Percentiles rank a stretch among this genome's conserved stretches.
Conservation (phyloP, 2,329 filamentous ascomycete species). For the Fusarium verticillioides region DNA sequence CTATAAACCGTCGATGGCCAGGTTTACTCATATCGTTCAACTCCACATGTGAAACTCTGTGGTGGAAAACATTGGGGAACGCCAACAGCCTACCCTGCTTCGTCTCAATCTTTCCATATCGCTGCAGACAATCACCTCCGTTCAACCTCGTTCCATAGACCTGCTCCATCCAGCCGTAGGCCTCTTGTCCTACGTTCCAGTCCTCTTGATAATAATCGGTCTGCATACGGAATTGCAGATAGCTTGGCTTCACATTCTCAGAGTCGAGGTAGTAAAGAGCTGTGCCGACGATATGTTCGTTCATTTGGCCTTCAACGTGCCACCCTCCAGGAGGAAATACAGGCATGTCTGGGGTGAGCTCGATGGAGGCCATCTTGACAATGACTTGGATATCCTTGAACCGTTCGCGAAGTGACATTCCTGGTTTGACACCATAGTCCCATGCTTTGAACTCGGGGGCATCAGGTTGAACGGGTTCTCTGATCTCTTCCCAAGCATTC, state of each 20-base stretch:
- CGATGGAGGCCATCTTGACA: constrained; percentile 62
- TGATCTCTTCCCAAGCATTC: constrained; percentile 17
- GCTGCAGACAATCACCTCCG: constrained; percentile 1
- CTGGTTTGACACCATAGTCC: constrained; percentile 24
- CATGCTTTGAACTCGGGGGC: constrained; percentile 52
- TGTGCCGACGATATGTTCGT: constrained; percentile 45
- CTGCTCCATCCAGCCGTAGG: constrained; percentile 17
- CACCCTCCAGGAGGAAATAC: constrained; percentile 24
- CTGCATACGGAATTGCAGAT: constrained; percentile 36
- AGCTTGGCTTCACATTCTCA: constrained; percentile 35
- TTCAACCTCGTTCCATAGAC: not conserved
- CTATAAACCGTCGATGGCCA: constrained; percentile 64
- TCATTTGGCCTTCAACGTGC: constrained; percentile 44
- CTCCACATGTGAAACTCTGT: constrained; percentile 51
- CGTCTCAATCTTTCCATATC: constrained; percentile 34
- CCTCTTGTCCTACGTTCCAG: not conserved
- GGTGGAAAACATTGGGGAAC: constrained; percentile 39
- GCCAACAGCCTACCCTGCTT: constrained; percentile 28
- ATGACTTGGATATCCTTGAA: constrained; percentile 62
- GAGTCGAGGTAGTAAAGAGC: constrained; percentile 44
- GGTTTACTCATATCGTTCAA: constrained; percentile 59
- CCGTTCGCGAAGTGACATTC: not conserved
- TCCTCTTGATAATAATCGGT: not conserved
- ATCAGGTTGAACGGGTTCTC: constrained; percentile 23
- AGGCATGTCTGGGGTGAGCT: constrained; percentile 39